Evolutionary conservation across 2,329 filamentous ascomycete genomes (phyloP), one percentile per base, ranked within the genome.

Genomic region (Macrophomina tecta): DNA sequence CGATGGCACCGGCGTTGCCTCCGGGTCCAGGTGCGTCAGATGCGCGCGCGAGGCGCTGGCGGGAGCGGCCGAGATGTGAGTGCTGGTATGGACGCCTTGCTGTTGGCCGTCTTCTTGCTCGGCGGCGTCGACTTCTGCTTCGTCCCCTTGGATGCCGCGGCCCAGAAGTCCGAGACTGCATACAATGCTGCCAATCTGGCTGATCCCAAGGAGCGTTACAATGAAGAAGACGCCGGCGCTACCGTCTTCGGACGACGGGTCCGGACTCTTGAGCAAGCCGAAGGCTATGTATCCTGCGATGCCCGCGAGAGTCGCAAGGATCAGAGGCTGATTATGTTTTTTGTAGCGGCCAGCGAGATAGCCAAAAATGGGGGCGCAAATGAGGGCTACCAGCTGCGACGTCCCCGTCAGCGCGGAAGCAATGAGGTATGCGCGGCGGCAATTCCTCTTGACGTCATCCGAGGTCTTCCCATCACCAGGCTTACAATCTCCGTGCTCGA

Each of bases 181-280:
- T 0, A 99, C 95, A 68, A 99, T 98, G 11, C 93, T 91, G 2
- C 94, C 95, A 69, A 99, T 98, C 79, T 99, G 95, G 73, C 92
- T 96, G 74, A 97, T 87, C 14, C 95, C 95, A 46, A 98, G 88
- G 18, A 97, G 80, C 0, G 90, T 87, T 49, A 93, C 92, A 16
- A 94, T 86, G 12, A 94, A 70, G 74, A 96, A 93, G 16, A 97
- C 88, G 11, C 81, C 82, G 0, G 87, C 85, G 40, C 84, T 87
- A 18, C 91, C 92, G 40, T 91, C 88, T 32, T 90, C 83, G 4
- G 89, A 89, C 36, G 85, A 87, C 65, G 89, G 88, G 73, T 97
- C 91, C 0, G 94, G 93, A 72, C 89, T 96, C 14, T 85, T 80
- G 2, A 97, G 83, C n/a, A 87, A 84, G 0, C 92, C 92, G 71